Base-by-base conservation (phyloP, 805 yeast genomes). In the Wickerhamia fluorescens region DNA sequence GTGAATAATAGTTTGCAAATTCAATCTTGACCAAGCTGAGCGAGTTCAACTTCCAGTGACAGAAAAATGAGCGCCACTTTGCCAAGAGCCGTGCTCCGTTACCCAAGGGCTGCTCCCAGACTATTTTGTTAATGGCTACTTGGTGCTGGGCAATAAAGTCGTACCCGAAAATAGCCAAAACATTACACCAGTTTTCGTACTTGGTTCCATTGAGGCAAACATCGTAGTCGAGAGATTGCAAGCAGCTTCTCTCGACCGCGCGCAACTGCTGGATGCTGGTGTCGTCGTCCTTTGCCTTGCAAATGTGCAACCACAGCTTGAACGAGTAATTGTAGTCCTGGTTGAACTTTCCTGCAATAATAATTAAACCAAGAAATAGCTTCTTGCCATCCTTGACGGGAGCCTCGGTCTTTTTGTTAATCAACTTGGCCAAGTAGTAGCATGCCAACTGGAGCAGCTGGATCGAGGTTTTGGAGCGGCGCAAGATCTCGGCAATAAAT, bases 271-370 rank as follows among this genome's bases (percentile, higher is more conserved):
- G 39, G 4, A 69, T 45, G 13, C 30, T 24, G 16, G 40, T 44
- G 14, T 40, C 49, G 7, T 33, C 44, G 5, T 45, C 43, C 23
- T 51, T 46, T 41, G 61, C 45, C 1, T 94, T 92, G 19, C 85
- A 71, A 28, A 85, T 76, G 47, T 73, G 71, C 29, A 79, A 61
- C 95, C 95, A 85, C 5, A 82, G 71, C 37, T 64, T 67, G 41
- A 80, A 66, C 17, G 81, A 64, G 52, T 72, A 82, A 47, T 78
- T 79, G 28, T 73, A 71, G 53, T 85, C 95, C 47, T 77, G 85
- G 35, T 69, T 62, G 50, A 75, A 82, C 49, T 85, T 85, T 29
- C 78, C 71, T 4, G 92, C 77, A 21, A 85, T 58, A 30, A 84
- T 80, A 30, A 85, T 51, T 44, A 83, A 70, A 2, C 78, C 70